These are phyloP conservation scores for Withania somnifera DNA, from an alignment of 305 asterid species.

Conservation along the genomic window DNA sequence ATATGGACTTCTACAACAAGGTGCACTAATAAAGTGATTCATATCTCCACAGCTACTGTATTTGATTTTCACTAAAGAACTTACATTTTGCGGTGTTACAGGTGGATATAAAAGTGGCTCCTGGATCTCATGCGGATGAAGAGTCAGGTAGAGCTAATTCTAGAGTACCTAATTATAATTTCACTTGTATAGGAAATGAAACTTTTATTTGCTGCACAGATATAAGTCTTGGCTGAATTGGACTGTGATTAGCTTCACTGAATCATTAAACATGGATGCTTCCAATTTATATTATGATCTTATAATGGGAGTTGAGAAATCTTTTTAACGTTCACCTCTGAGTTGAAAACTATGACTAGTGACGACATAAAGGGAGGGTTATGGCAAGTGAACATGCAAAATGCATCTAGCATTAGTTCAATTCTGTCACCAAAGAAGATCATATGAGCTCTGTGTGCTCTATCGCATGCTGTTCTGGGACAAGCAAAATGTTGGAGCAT, in stretches of 20 bases:
- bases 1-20: neutral
- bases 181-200: neutral
- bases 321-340: neutral
- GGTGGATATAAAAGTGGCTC: slow-evolving; percentile 92
- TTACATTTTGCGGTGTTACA: slow-evolving; percentile 21
- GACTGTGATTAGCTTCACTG: neutral
- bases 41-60: neutral
- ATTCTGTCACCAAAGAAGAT: neutral
- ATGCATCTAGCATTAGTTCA: neutral
- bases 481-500: neutral
- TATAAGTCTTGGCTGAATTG: neutral
- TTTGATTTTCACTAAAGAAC: neutral
- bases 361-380: neutral
- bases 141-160: slow-evolving; percentile 48
- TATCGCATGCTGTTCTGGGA: neutral
- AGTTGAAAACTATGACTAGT: neutral
- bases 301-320: neutral
- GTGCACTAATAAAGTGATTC: neutral
- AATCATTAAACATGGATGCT: neutral
- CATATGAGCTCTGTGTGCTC: neutral
- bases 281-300: neutral
- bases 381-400: neutral
- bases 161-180: neutral
- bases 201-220: neutral
- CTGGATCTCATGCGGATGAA: slow-evolving; percentile 90